Evolutionary conservation across 495 filamentous ascomycete species (phyloP), one percentile per base, ranked within the genome.

Genomic region (Podospora didyma): DNA sequence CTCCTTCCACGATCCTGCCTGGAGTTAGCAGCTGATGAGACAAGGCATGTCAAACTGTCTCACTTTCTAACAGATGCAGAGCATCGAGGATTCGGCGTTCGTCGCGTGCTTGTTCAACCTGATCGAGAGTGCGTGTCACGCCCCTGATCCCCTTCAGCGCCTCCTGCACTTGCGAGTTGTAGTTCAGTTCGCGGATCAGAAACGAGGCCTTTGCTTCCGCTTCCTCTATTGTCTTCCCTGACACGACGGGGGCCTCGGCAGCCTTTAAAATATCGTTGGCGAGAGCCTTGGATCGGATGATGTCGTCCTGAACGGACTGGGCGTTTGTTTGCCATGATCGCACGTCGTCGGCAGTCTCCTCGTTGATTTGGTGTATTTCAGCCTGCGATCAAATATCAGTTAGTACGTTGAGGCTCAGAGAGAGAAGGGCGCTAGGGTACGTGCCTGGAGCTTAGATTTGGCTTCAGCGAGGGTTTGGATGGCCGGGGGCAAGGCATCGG

Each of bases 291-390:
- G 89, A 88, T 34, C 79, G 78, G 61, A 88, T 79, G 56, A 97
- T 89, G 61, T 96, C 92, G 28, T 81, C 78, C 63, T 90, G 87
- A n/a, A 96, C 82, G 49, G 87, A 83, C 67, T 88, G 87, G 31
- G 91, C 90, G 68, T 92, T 89, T 20, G 77, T 69, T 53, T 94
- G 87, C 92, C 92, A 97, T 57, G 83, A 77, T 64, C 90, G 86
- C 59, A 94, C 86, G 64, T 94, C 88, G 20, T 86, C 82, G 44
- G 85, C 85, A 41, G 83, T 87, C 46, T 87, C 82, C 39, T 82
- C 81, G 75, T 90, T 93, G 39, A 89, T 78, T 22, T 74, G 69
- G 51, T 84, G 86, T 39, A 96, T 86, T 56, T 90, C 84, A 53
- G 76, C 75, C 87, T 91, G 60, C 28, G 56, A 22, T 23, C 42